Base-by-base conservation (phyloP, 1,284 basidiomycete genomes). In the Austroboletus novae-zelandiae region DNA sequence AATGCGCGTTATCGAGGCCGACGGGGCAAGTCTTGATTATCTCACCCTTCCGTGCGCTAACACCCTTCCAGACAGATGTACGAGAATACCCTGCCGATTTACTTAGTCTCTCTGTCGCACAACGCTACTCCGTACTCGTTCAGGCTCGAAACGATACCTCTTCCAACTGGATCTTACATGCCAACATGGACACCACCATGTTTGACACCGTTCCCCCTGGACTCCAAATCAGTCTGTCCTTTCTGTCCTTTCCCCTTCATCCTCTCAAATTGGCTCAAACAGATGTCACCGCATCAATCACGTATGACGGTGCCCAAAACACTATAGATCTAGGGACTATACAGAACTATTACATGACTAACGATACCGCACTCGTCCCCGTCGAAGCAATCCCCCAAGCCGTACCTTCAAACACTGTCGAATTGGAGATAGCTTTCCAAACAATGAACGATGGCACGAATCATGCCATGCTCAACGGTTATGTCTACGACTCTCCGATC, bases 41-140 rank as follows among this genome's bases (percentile, higher is more conserved):
- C 25, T 9, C 13, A 9, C 25, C 11, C 2, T 20, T 10, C 7
- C 6, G 9, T 6, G 34, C 13, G 5, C 47, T 50, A n/a, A 57
- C 35, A 8, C 37, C n/a, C 30, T 9, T 30, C 9, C 50, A 88
- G 83, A 87, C 86, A 5, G 94, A 97, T 68, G 76, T 85, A 3
- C 76, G 89, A 61, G 84, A 86, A 54, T 86, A 75, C 48, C 76
- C 83, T 0, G 82, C 85, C 51, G 86, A 91, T 61, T 66, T 86
- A 31, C 61, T 98, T 46, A 78, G 82, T 39, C 56, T 97, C 51
- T 78, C 90, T 6, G 91, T 89, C 42, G 94, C 94, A 0, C 95
- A 98, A 69, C 84, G 95, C n/a, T 97, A 95, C 71, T 94, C 92
- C 0, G 74, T 98, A 45, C 83, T 98, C 43, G 91, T 98, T 44